These are phyloP conservation scores for Microbotryum silenes-acaulis DNA, from an alignment of 1,284 basidiomycete species.

Conservation along the genomic window DNA sequence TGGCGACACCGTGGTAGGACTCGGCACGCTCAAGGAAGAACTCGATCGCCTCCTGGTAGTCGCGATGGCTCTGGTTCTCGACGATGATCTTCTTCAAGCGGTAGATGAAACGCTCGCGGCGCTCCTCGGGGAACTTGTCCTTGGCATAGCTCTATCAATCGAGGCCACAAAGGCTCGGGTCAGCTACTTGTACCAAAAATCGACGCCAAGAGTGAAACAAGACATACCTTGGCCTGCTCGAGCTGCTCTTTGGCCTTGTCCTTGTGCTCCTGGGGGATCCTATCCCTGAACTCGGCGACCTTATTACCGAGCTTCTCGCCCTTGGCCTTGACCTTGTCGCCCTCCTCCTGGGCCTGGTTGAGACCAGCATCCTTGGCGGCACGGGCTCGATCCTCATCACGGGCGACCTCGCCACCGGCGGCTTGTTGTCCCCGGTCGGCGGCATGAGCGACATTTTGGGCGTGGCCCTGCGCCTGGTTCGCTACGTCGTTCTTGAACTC, in stretches of 20 bases:
- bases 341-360: conserved; percentile 38
- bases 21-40: conserved; percentile 43
- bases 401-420: conserved; percentile 34
- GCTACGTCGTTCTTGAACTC: conserved; percentile 22
- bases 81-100: conserved; percentile 76
- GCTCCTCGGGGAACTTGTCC: conserved; percentile 78
- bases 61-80: conserved; percentile 85
- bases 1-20: conserved; percentile 66
- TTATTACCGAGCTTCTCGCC: conserved; percentile 50
- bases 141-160: conserved; percentile 52
- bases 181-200: neutral
- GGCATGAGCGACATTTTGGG: conserved; percentile 28
- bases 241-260: conserved; percentile 48
- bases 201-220: neutral
- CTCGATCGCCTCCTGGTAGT: conserved; percentile 59
- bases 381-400: conserved; percentile 29
- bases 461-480: conserved; percentile 22
- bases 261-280: conserved; percentile 56
- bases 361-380: conserved; percentile 19
- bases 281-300: conserved; percentile 49
- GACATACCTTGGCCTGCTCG: conserved; percentile 44
- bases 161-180: neutral
- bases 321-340: conserved; percentile 43
- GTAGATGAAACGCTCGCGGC: conserved; percentile 73
- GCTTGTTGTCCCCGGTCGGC: conserved; percentile 39